These are phyloP conservation scores for Clonostachys rosea DNA, from an alignment of 2,329 filamentous ascomycete species.

Conservation along the genomic window DNA sequence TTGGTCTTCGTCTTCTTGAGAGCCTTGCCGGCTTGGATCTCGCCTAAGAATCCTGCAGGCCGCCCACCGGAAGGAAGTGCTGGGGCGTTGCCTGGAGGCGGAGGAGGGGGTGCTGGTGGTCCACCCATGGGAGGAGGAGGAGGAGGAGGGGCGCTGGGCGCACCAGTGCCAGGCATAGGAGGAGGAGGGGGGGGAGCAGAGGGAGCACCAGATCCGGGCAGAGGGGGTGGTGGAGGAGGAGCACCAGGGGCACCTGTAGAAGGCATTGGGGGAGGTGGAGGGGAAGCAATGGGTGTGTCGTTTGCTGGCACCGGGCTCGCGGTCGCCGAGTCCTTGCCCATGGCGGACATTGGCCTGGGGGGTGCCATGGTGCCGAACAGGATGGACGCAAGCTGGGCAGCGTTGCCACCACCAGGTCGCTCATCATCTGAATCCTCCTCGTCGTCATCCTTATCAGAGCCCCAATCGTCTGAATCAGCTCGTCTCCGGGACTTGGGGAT, in stretches of 20 bases:
- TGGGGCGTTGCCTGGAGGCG: constrained; percentile 32
- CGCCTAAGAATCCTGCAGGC: constrained; percentile 64
- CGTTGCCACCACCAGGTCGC: constrained; percentile 73
- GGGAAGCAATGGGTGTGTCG: constrained; percentile 32
- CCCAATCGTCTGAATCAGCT: constrained; percentile 70
- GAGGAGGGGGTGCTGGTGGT: constrained; percentile 39
- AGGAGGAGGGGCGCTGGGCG: constrained; percentile 28
- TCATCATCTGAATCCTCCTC: constrained; percentile 76
- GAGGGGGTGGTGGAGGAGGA: constrained; percentile 18
- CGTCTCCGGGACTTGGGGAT: constrained; percentile 46
- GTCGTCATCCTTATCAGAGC: constrained; percentile 61
- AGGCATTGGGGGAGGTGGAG: constrained; percentile 21
- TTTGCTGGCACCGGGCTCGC: constrained; percentile 29
- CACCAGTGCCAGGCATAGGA: constrained; percentile 24
- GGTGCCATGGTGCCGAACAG: constrained; percentile 97
- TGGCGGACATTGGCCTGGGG: constrained; percentile 79
- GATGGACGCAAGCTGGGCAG: constrained; percentile 89
- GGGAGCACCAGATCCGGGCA: constrained; percentile 16
- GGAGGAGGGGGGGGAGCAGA: constrained; percentile 20
- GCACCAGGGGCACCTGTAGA: constrained; percentile 15
- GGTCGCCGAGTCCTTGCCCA: constrained; percentile 61
- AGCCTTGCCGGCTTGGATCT: constrained; percentile 76
- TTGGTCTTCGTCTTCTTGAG: constrained; percentile 88
- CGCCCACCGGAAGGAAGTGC: constrained; percentile 41
- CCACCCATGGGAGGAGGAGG: constrained; percentile 30